A percentile compares a stretch with the other conserved stretches of the same genome.
Conservation (phyloP, 148 eudicot species). For the Vaccinium myrtillus region DNA sequence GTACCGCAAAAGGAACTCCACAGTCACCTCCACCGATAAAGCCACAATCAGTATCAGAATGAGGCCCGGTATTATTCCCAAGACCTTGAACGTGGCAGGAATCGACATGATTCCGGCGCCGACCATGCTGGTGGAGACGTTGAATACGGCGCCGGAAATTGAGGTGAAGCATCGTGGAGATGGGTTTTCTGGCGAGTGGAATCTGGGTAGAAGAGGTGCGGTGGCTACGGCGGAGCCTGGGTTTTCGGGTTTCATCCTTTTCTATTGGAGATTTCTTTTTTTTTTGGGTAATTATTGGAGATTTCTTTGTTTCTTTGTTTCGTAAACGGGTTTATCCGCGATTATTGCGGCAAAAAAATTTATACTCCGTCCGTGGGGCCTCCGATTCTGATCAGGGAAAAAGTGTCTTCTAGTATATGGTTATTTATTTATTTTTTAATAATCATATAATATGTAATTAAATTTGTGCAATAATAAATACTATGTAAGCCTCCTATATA, state of each 20-base stretch:
- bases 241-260: constrained; percentile 24
- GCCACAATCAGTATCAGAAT: constrained; percentile 54
- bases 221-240: constrained; percentile 10
- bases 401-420: too few relatives aligned
- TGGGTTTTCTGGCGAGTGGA: constrained; percentile 7
- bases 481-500: too few relatives aligned
- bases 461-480: too few relatives aligned
- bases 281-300: too few relatives aligned
- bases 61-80: constrained; percentile 73
- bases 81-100: constrained; percentile 80
- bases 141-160: constrained; percentile 67
- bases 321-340: not conserved
- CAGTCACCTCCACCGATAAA: constrained; percentile 65
- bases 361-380: not conserved
- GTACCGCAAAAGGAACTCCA: constrained; percentile 62
- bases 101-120: constrained; percentile 96
- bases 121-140: constrained; percentile 78
- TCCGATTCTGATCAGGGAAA: too few relatives aligned
- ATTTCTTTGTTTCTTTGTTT: not conserved
- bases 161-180: constrained; percentile 28
- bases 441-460: too few relatives aligned
- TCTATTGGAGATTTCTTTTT: not conserved
- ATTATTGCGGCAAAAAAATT: not conserved
- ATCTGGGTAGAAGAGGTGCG: constrained; percentile 37
- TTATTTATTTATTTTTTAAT: too few relatives aligned